phyloP scores from a whole-genome alignment of 305 asterid species.

The Nicotiana rustica region DNA sequence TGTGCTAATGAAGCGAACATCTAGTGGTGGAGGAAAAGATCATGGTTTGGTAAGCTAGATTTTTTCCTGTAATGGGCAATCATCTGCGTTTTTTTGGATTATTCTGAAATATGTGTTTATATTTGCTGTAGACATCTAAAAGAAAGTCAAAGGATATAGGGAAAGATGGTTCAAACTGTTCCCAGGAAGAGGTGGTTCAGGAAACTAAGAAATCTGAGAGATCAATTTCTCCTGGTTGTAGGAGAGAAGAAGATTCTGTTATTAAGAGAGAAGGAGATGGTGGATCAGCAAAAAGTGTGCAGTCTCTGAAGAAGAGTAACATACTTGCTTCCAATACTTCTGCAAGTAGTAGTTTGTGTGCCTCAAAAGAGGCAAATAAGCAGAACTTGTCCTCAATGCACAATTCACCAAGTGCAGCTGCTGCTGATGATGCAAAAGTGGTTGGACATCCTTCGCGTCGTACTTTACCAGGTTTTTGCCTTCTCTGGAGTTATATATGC shows the following conservation, averaged over 20 bases:
- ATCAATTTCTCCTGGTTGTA: slow-evolving; percentile 59
- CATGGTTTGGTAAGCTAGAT: slow-evolving; percentile 62
- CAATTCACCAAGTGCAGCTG: slow-evolving; percentile 60
- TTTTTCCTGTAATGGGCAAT: slow-evolving; percentile 29
- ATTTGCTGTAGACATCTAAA: slow-evolving; percentile 60
- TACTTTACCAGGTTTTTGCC: slow-evolving; percentile 79
- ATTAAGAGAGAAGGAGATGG: slow-evolving; percentile 65
- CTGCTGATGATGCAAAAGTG: slow-evolving; percentile 67
- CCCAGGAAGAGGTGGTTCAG: slow-evolving; percentile 54
- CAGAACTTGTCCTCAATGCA: slow-evolving; percentile 50
- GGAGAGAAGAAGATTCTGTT: slow-evolving; percentile 64
- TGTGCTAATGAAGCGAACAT: slow-evolving; percentile 72
- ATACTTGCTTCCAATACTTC: slow-evolving; percentile 43
- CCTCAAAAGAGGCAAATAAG: slow-evolving; percentile 68
- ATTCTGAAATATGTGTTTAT: background rate
- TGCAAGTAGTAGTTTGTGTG: slow-evolving; percentile 59
- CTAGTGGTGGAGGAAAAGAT: slow-evolving; percentile 82
- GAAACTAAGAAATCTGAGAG: slow-evolving; percentile 70
- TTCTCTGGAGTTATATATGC: slow-evolving; percentile 21
- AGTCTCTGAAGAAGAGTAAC: slow-evolving; percentile 53
- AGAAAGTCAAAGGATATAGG: slow-evolving; percentile 73
- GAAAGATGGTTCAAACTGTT: slow-evolving; percentile 63
- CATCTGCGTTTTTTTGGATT: slow-evolving; percentile 33
- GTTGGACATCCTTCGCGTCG: slow-evolving; percentile 62
- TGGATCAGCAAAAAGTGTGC: slow-evolving; percentile 52